Evolutionary conservation across 2,329 filamentous ascomycete species (phyloP).

Genomic region (Stachybotrys chartarum): DNA sequence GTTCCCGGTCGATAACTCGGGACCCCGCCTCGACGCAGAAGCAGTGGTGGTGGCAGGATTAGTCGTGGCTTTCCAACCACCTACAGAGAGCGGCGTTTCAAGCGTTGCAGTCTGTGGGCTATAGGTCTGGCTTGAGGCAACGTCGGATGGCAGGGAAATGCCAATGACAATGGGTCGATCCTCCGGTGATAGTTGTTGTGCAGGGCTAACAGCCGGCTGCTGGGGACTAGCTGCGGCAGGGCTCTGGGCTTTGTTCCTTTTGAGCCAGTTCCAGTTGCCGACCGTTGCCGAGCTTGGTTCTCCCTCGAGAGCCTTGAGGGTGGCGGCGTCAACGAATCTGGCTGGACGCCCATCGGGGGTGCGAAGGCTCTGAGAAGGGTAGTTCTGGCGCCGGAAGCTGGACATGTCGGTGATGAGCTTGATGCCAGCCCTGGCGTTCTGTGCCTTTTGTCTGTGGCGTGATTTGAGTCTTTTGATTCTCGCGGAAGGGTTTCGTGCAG

Average conservation of each 20-base stretch:
- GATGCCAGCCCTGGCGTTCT: constrained; percentile 57
- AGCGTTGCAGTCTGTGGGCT: constrained; percentile 43
- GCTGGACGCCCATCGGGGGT: constrained; percentile 21
- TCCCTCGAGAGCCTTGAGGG: constrained; percentile 53
- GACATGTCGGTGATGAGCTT: constrained; percentile 65
- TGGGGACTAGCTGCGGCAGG: constrained; percentile 18
- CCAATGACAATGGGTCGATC: constrained; percentile 69
- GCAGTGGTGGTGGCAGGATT: not conserved
- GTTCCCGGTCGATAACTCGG: not conserved
- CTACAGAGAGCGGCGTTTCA: constrained; percentile 21
- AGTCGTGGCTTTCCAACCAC: not conserved
- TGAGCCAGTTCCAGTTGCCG: constrained; percentile 52
- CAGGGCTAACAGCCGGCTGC: constrained; percentile 16
- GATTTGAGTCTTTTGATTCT: constrained; percentile 46
- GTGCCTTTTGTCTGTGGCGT: constrained; percentile 50
- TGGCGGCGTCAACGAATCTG: constrained; percentile 52
- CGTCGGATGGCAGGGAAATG: constrained; percentile 52
- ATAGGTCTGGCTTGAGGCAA: constrained; percentile 20
- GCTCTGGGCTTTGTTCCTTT: constrained; percentile 27
- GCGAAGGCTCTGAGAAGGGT: constrained; percentile 21
- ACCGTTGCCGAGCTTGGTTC: constrained; percentile 44
- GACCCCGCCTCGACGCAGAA: not conserved
- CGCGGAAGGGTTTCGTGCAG: constrained; percentile 25
- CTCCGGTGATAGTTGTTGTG: constrained; percentile 54
- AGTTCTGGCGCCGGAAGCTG: constrained; percentile 37